Evolutionary conservation across 441 rosid species (phyloP), one percentile per base, ranked within the genome.

Genomic region (Croton setiger): DNA sequence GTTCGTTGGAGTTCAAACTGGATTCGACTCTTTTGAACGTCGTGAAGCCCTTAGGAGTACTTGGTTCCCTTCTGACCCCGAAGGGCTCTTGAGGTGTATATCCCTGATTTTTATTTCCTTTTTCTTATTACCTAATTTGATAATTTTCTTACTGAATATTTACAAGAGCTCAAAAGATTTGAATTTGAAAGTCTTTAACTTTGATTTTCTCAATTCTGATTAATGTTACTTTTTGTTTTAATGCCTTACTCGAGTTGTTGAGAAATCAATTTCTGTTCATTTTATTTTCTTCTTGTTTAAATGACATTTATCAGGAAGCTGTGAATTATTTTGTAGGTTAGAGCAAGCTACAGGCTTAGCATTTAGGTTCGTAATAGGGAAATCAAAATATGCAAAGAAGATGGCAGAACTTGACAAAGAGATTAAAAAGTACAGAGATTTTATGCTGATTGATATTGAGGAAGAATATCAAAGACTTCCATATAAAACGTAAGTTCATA

Each of bases 271-370:
- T 47, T 49, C 55, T 31, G 27, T 23, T 10, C 18, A 51, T 31
- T 37, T 37, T 37, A 37, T 54, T n/a, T n/a, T n/a, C n/a, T n/a
- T n/a, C n/a, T n/a, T n/a, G 49, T 8, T 60, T 5, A 15, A 11
- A 23, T 20, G 14, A 63, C 45, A 63, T 63, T 6, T 63, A 63
- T 63, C 41, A 31, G 67, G 41, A 13, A 4, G 17, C 43, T 15
- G 41, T 13, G 23, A 17, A 5, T 33, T 33, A 47, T 39, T 58
- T 65, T 59, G 49, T 35, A 91, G 95, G 79, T 78, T 91, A 83
- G 95, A 91, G 82, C 93, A 91, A 73, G 90, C 95, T 48, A 91
- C 97, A 27, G 93, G 93, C 60, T 78, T 91, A 64, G 89, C 90
- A 53, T 89, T 85, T 76, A 85, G 95, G 71, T 91, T 88, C 44